These are phyloP conservation scores for Fusarium concolor DNA, from an alignment of 2,329 filamentous ascomycete species.

Conservation along the genomic window DNA sequence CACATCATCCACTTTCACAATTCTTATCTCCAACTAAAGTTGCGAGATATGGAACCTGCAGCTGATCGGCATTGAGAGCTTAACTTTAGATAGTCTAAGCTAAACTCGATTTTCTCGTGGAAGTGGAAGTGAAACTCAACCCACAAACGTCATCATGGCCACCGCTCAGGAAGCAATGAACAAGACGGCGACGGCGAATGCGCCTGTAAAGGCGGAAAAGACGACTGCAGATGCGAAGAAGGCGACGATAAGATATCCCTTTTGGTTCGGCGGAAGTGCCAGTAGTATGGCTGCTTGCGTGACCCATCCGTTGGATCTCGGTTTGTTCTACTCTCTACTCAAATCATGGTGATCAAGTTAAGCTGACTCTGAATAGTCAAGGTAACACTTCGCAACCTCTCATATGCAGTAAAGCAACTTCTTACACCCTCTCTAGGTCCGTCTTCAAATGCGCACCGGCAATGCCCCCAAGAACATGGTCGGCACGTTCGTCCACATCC, in stretches of 20 bases:
- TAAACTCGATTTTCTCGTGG: slow-evolving; percentile 11
- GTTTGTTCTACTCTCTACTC: slow-evolving; percentile 63
- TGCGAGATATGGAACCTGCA: slow-evolving; percentile 12
- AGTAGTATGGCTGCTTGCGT: slow-evolving; percentile 91
- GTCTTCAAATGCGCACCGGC: slow-evolving; percentile 84
- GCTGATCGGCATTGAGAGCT: slow-evolving; percentile 22
- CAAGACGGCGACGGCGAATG: slow-evolving; percentile 11
- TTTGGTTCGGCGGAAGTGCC: slow-evolving; percentile 97
- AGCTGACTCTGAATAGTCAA: slow-evolving; percentile 61
- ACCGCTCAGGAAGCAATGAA: slow-evolving; percentile 29
- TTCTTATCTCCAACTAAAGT: slow-evolving; percentile 2
- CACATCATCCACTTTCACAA: slow-evolving; percentile 10
- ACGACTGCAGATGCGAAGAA: slow-evolving; percentile 53
- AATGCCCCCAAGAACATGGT: slow-evolving; percentile 84
- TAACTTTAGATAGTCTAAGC: slow-evolving; percentile 32
- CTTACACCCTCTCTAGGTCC: slow-evolving; percentile 68
- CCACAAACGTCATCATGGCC: slow-evolving; percentile 39
- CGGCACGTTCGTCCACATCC: slow-evolving; percentile 85
- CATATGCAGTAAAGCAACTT: neutral
- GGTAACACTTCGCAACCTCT: slow-evolving; percentile 36
- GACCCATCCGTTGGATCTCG: slow-evolving; percentile 92
- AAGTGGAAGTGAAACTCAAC: neutral
- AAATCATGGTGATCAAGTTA: slow-evolving; percentile 22
- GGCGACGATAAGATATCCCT: slow-evolving; percentile 72
- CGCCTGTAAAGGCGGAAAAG: slow-evolving; percentile 34